phyloP scores from a whole-genome alignment of 352 stramenopile species.

The Pythium utonaiense region DNA sequence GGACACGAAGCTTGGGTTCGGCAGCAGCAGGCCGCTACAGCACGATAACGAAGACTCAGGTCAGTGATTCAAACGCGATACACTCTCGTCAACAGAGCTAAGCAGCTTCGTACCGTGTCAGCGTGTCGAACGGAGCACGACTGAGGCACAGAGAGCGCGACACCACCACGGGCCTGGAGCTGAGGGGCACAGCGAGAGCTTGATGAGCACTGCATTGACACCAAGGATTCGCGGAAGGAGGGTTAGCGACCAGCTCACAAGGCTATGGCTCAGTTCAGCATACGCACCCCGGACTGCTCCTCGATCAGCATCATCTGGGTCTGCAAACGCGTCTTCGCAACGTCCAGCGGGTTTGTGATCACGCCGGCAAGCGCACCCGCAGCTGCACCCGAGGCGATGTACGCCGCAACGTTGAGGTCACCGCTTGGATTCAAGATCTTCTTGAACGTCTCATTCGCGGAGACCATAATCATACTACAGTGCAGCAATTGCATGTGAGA shows the following conservation, averaged over 20 bases:
- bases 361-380: constrained; percentile 89
- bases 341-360: constrained; percentile 96
- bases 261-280: too few species aligned
- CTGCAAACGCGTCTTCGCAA: constrained; percentile 98
- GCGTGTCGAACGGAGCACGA: constrained; percentile 55
- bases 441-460: constrained; percentile 96
- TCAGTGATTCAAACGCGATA: too few species aligned
- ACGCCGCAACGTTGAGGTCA: constrained; percentile 88
- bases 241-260: constrained; percentile 8
- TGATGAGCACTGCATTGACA: constrained; percentile 67
- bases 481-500: not conserved
- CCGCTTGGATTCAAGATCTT: constrained; percentile 89
- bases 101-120: constrained; percentile 37
- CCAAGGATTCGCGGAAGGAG: constrained; percentile 25
- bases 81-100: too few species aligned
- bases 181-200: constrained; percentile 60
- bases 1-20: constrained; percentile 54
- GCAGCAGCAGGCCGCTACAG: constrained; percentile 13
- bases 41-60: too few species aligned
- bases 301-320: constrained; percentile 85
- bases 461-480: constrained; percentile 96
- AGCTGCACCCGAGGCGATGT: constrained; percentile 91
- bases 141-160: constrained; percentile 56
- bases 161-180: constrained; percentile 57
- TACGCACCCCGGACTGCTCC: constrained; percentile 59